These are phyloP conservation scores for Zarea fungicola DNA, from an alignment of 2,329 filamentous ascomycete genomes.

Conservation along the genomic window DNA sequence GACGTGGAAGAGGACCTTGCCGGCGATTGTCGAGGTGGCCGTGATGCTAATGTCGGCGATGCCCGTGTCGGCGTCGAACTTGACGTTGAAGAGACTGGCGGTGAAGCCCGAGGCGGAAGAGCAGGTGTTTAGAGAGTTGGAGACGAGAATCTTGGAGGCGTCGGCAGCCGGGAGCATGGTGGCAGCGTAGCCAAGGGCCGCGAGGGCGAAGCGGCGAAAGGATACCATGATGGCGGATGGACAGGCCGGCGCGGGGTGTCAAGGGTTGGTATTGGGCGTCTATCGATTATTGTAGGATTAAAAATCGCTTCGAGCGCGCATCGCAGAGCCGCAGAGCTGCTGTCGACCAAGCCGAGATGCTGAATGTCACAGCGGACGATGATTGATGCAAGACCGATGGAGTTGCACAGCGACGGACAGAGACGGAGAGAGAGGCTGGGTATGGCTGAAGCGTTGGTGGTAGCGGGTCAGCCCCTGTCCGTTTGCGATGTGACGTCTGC, in stretches of 20 bases:
- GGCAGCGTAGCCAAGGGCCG: constrained; percentile 33
- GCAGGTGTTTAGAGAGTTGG: constrained; percentile 74
- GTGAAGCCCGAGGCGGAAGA: constrained; percentile 74
- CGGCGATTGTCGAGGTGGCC: constrained; percentile 70
- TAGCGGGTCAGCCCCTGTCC: constrained; percentile 3
- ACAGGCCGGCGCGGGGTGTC: background rate
- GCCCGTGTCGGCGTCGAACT: constrained; percentile 65
- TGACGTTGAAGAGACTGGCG: constrained; percentile 76
- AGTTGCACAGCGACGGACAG: background rate
- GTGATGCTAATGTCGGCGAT: constrained; percentile 65
- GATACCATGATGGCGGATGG: constrained; percentile 6
- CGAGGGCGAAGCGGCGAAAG: constrained; percentile 19
- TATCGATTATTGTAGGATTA: background rate
- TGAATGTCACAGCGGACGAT: constrained; percentile 2
- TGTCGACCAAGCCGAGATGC: too few species aligned
- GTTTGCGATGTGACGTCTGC: constrained; percentile 7
- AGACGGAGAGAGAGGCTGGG: background rate
- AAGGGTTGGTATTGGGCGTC: background rate
- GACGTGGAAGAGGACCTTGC: constrained; percentile 69
- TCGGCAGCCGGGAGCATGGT: constrained; percentile 46
- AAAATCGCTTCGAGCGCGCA: background rate
- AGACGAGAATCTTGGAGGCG: constrained; percentile 55
- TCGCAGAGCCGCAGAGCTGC: background rate
- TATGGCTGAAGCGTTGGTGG: constrained; percentile 4
- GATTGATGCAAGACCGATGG: constrained; percentile 5